Percentiles rank a stretch among this genome's conserved stretches.
Evolutionary conservation across 306 rosid genomes (phyloP).

Genomic region (Begonia masoniana): DNA sequence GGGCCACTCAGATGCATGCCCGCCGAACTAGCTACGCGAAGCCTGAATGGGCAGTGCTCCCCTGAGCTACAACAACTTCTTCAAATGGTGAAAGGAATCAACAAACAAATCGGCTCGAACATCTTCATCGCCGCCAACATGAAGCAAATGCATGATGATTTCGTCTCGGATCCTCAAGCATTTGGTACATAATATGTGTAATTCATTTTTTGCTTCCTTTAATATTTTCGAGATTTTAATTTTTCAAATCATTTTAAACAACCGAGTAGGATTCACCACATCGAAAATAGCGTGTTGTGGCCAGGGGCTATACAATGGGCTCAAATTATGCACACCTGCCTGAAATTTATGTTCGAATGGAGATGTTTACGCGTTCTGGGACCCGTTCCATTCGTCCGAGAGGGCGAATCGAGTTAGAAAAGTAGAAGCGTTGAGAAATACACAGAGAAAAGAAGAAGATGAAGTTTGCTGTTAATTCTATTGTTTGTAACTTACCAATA

Average conservation of each 20-base stretch:
- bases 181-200: slow-evolving; percentile 18
- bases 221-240: not conserved
- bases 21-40: slow-evolving; percentile 28
- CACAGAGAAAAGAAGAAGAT: too few relatives aligned
- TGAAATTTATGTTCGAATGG: too few relatives aligned
- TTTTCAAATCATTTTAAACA: too few relatives aligned
- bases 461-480: too few relatives aligned
- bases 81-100: slow-evolving; percentile 14
- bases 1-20: slow-evolving; percentile 45
- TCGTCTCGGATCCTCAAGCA: slow-evolving; percentile 20
- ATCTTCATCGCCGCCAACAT: slow-evolving; percentile 36
- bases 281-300: too few relatives aligned
- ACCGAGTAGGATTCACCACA: slow-evolving; percentile 37
- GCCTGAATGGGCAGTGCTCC: slow-evolving; percentile 34
- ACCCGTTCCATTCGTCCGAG: too few relatives aligned
- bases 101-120: slow-evolving; percentile 15
- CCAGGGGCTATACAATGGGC: too few relatives aligned
- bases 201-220: not conserved
- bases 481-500: too few relatives aligned
- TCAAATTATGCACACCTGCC: too few relatives aligned
- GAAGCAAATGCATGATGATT: slow-evolving; percentile 31
- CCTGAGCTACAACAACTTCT: slow-evolving; percentile 21
- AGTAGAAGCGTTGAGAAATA: too few relatives aligned
- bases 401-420: too few relatives aligned
- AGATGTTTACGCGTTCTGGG: too few relatives aligned